A percentile compares a stretch with the other conserved stretches of the same genome.
Evolutionary conservation across 495 filamentous ascomycete genomes (phyloP).

Genomic region (Immersiella caudata): DNA sequence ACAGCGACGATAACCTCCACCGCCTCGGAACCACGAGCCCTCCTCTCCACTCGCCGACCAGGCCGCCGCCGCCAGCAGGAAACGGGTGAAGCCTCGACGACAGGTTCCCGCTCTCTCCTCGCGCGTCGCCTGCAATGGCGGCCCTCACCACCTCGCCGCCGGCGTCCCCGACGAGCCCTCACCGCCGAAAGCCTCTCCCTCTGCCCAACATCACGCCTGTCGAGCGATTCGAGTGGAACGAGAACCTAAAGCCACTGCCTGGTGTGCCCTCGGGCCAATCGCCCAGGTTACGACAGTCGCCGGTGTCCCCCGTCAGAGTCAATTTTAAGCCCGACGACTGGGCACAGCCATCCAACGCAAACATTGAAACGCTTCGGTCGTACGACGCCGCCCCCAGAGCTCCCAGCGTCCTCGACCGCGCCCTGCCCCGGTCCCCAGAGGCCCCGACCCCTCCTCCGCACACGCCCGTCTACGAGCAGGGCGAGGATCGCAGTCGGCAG

Average conservation of each 20-base stretch:
- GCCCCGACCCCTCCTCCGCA: conserved; percentile 44
- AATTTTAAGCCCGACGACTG: conserved; percentile 49
- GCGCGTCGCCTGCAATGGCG: conserved; percentile 45
- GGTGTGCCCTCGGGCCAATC: conserved; percentile 36
- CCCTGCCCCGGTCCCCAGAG: conserved; percentile 40
- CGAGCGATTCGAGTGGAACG: conserved; percentile 41
- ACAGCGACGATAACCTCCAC: conserved; percentile 3
- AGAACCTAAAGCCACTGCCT: conserved; percentile 40
- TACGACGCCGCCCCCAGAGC: conserved; percentile 16
- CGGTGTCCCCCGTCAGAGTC: conserved; percentile 46
- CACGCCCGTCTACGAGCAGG: conserved; percentile 35
- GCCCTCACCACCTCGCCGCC: conserved; percentile 43
- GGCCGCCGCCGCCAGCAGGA: conserved; percentile 17
- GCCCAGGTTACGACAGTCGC: conserved; percentile 41
- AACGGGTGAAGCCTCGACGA: conserved; percentile 21
- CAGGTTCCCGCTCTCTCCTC: conserved; percentile 14
- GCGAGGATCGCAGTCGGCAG: not conserved
- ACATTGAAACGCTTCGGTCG: conserved; percentile 40
- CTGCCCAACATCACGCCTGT: conserved; percentile 34
- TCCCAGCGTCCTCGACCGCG: conserved; percentile 32
- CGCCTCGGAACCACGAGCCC: conserved; percentile 2
- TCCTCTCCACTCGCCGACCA: conserved; percentile 4
- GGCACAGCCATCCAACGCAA: conserved; percentile 45
- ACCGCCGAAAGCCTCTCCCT: conserved; percentile 47
- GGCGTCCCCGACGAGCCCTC: conserved; percentile 40